Evolutionary conservation across 768 basidiomycete species (phyloP).

Genomic region (Pisolithus tinctorius): DNA sequence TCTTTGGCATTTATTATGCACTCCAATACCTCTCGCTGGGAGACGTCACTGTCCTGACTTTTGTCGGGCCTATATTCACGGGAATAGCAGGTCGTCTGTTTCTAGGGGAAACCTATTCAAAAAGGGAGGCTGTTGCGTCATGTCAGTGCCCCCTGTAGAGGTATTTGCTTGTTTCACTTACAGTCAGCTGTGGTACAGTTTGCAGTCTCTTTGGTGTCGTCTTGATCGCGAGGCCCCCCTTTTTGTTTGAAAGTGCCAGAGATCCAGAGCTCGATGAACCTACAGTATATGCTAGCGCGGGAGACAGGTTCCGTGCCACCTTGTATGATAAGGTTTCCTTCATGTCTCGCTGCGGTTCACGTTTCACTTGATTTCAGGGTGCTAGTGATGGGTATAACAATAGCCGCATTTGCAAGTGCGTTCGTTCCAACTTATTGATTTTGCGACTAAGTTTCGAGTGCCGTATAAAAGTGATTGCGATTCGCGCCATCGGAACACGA

Average conservation of each 20-base stretch:
- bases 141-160: conserved; percentile 21
- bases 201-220: conserved; percentile 71
- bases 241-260: conserved; percentile 51
- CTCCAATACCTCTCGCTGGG: conserved; percentile 71
- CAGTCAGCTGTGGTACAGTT: conserved; percentile 27
- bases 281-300: conserved; percentile 9
- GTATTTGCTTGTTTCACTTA: neutral
- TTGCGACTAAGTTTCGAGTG: neutral
- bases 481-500: conserved; percentile 67
- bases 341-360: neutral
- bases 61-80: conserved; percentile 62
- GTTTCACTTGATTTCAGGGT: conserved; percentile 31
- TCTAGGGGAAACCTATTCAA: conserved; percentile 52
- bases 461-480: conserved; percentile 33
- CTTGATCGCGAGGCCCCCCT: conserved; percentile 72
- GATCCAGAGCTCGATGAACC: neutral
- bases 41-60: conserved; percentile 72
- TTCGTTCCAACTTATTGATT: conserved; percentile 3
- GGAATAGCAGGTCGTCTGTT: conserved; percentile 56
- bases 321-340: conserved; percentile 28
- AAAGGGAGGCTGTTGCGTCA: conserved; percentile 50
- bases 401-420: conserved; percentile 65
- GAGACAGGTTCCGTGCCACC: conserved; percentile 52
- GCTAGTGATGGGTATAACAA: conserved; percentile 59
- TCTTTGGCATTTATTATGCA: conserved; percentile 66